These are phyloP conservation scores for Hypoxylon lienhwacheense DNA, from an alignment of 495 filamentous ascomycete genomes.

Conservation along the genomic window DNA sequence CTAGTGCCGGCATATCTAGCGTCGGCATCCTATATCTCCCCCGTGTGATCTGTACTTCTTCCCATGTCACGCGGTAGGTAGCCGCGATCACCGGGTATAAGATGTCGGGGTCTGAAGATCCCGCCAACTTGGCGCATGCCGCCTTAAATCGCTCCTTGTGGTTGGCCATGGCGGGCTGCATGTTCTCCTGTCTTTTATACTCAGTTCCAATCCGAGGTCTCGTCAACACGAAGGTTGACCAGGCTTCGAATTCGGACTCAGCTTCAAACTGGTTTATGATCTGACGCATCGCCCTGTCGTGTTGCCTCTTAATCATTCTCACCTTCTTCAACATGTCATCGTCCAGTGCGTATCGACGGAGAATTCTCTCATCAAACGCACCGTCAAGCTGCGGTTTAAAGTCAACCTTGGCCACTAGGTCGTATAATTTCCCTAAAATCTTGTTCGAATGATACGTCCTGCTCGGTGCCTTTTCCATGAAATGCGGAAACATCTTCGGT, in stretches of 20 bases:
- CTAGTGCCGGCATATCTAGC: too few species aligned
- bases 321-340: slow-evolving; percentile 59
- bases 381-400: slow-evolving; percentile 70
- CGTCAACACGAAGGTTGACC: slow-evolving; percentile 77
- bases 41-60: slow-evolving; percentile 61
- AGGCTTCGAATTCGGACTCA: slow-evolving; percentile 87
- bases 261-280: slow-evolving; percentile 88
- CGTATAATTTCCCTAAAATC: slow-evolving; percentile 83
- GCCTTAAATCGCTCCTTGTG: slow-evolving; percentile 69
- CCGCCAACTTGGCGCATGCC: slow-evolving; percentile 62
- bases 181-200: slow-evolving; percentile 84
- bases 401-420: slow-evolving; percentile 60
- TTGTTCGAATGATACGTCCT: slow-evolving; percentile 66
- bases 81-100: slow-evolving; percentile 76
- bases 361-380: slow-evolving; percentile 76
- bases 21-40: background rate
- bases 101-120: slow-evolving; percentile 54
- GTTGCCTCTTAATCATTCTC: slow-evolving; percentile 68
- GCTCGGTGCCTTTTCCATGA: slow-evolving; percentile 74
- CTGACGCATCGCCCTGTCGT: slow-evolving; percentile 74
- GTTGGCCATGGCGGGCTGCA: slow-evolving; percentile 63
- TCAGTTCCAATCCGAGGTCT: slow-evolving; percentile 67
- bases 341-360: slow-evolving; percentile 61
- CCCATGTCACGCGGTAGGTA: slow-evolving; percentile 80
- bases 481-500: slow-evolving; percentile 75